Evolutionary conservation across 352 stramenopile species (phyloP).

Genomic region (Globisporangium orthogonon): DNA sequence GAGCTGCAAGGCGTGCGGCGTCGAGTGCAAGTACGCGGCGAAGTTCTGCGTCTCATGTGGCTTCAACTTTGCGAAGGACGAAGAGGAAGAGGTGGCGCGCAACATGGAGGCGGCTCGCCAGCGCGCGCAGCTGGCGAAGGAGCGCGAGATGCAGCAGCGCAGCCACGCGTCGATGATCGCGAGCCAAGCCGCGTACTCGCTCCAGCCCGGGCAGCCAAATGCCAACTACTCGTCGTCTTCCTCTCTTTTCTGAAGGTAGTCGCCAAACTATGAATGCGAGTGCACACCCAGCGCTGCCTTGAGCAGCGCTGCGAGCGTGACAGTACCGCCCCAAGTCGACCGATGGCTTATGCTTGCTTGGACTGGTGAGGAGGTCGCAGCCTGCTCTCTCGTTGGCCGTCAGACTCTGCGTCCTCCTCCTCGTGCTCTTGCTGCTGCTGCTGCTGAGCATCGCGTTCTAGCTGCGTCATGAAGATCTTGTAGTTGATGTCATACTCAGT

Average conservation of each 20-base stretch:
- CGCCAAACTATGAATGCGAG: neutral
- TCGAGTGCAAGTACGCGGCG: constrained; percentile 64
- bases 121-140: constrained; percentile 35
- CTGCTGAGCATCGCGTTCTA: constrained; percentile 21
- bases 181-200: constrained; percentile 41
- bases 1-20: constrained; percentile 55
- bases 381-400: neutral
- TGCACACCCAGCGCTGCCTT: neutral
- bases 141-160: constrained; percentile 55
- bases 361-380: constrained; percentile 7
- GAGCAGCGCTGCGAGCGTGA: neutral
- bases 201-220: constrained; percentile 18
- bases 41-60: constrained; percentile 83
- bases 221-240: constrained; percentile 11
- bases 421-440: constrained; percentile 12
- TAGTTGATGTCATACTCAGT: constrained; percentile 66
- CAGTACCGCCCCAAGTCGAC: neutral
- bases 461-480: constrained; percentile 60
- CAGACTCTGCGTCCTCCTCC: neutral
- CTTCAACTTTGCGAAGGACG: constrained; percentile 71
- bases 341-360: neutral
- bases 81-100: constrained; percentile 70
- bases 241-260: constrained; percentile 6
- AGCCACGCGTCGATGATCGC: constrained; percentile 64
- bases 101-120: constrained; percentile 62